phyloP scores from a whole-genome alignment of 495 filamentous ascomycete genomes.

The Penicillium canescens region DNA sequence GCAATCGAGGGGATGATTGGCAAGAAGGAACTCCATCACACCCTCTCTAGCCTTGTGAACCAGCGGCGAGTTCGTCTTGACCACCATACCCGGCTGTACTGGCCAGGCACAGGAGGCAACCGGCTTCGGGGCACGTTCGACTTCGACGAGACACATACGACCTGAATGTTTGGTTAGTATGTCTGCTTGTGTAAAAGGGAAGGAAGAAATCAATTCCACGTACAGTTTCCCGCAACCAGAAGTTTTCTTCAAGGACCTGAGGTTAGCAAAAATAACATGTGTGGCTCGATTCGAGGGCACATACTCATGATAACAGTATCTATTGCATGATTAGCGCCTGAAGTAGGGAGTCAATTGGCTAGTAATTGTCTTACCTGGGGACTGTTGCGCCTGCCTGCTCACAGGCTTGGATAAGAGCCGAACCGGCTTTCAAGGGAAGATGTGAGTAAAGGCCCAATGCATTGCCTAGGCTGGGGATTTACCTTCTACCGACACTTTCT shows the following conservation, averaged over 20 bases:
- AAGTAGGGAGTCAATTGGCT: not conserved
- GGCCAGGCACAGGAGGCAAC: conserved; percentile 99
- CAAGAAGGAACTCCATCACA: conserved; percentile 97
- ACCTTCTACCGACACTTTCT: conserved; percentile 96
- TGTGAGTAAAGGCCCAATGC: conserved; percentile 26
- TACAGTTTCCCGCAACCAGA: conserved; percentile 97
- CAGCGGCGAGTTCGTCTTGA: conserved; percentile 94
- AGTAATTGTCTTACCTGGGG: conserved; percentile 60
- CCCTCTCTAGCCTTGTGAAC: conserved; percentile 97
- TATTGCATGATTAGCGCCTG: conserved; percentile 45
- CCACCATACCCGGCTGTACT: conserved; percentile 96
- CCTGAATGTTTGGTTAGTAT: conserved; percentile 32
- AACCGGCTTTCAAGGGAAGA: conserved; percentile 55
- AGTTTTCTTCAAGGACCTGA: conserved; percentile 64
- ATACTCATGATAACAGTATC: conserved; percentile 99
- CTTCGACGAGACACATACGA: conserved; percentile 98
- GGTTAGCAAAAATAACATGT: conserved; percentile 29
- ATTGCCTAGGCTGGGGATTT: conserved; percentile 22
- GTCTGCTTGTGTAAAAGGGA: not conserved
- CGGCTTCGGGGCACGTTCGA: conserved; percentile 92
- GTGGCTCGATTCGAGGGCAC: conserved; percentile 18
- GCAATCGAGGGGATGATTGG: conserved; percentile 97
- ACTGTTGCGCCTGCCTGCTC: conserved; percentile 94
- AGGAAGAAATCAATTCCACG: conserved; percentile 9
- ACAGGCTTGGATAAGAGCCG: conserved; percentile 97